These are phyloP conservation scores for Chenopodium album DNA, from an alignment of 148 eudicot species.

Conservation along the genomic window DNA sequence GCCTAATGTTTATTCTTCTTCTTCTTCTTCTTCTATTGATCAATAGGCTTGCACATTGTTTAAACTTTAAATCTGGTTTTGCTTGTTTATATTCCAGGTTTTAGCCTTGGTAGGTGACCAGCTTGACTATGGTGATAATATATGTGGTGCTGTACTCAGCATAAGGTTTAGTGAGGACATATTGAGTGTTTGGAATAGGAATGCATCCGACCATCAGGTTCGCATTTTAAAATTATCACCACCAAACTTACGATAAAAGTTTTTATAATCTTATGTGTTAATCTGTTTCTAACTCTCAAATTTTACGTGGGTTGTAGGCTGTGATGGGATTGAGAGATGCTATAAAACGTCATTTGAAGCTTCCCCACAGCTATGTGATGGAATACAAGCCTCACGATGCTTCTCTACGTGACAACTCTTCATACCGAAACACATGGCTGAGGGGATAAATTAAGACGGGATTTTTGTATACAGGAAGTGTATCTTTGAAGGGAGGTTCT, in stretches of 20 bases:
- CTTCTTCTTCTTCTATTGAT: neutral
- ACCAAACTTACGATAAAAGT: neutral
- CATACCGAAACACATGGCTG: slow-evolving; percentile 92
- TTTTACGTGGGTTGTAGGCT: slow-evolving; percentile 44
- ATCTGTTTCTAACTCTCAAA: neutral
- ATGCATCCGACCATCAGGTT: slow-evolving; percentile 92
- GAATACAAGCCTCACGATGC: slow-evolving; percentile 97
- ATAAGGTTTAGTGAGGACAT: slow-evolving; percentile 87
- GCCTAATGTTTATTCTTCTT: neutral
- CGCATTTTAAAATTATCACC: neutral
- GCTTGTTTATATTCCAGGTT: slow-evolving; percentile 42
- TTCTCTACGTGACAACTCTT: slow-evolving; percentile 89
- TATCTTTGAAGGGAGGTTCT: slow-evolving; percentile 7
- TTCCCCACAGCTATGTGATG: slow-evolving; percentile 87
- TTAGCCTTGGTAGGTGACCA: slow-evolving; percentile 90
- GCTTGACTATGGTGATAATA: slow-evolving; percentile 79
- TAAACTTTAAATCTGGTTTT: slow-evolving; percentile 5
- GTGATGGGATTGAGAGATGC: slow-evolving; percentile 88
- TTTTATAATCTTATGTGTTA: neutral
- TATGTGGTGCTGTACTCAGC: slow-evolving; percentile 92
- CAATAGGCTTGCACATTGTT: neutral
- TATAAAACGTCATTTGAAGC: slow-evolving; percentile 86
- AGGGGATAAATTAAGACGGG: slow-evolving; percentile 53
- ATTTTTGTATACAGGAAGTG: neutral
- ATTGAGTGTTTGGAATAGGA: slow-evolving; percentile 90